These are phyloP conservation scores for Teunomyces atbi DNA, from an alignment of 805 yeast species.

Conservation along the genomic window DNA sequence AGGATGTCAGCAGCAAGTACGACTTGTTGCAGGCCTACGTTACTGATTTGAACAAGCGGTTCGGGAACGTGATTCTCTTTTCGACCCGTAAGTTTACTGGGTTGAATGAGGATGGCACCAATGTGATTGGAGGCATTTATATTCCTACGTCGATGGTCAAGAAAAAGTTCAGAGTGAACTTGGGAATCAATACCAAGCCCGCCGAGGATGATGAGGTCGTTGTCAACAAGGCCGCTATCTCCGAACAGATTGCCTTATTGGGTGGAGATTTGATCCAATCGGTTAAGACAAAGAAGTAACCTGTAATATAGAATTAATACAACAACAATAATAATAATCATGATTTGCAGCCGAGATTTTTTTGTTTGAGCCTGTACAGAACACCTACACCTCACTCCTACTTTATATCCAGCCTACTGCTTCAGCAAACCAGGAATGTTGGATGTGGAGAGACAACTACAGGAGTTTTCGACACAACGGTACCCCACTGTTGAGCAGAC, in stretches of 20 bases:
- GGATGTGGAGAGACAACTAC: conserved; percentile 17
- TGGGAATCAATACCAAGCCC: conserved; percentile 74
- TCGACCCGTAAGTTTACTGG: conserved; percentile 59
- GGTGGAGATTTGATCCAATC: conserved; percentile 61
- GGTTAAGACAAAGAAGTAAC: conserved; percentile 34
- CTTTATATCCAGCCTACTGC: too few species aligned
- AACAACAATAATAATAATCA: conserved; percentile 4
- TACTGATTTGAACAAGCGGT: conserved; percentile 59
- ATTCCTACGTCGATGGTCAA: conserved; percentile 60
- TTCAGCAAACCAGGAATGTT: background rate
- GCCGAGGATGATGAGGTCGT: conserved; percentile 50
- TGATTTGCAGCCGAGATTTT: background rate
- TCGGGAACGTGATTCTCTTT: conserved; percentile 66
- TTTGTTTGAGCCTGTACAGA: background rate
- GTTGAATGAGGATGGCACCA: conserved; percentile 52
- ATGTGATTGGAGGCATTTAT: conserved; percentile 77
- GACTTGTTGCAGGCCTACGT: conserved; percentile 64
- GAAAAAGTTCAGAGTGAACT: conserved; percentile 73
- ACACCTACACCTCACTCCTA: background rate
- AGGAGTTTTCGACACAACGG: conserved; percentile 26
- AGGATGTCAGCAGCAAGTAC: conserved; percentile 44
- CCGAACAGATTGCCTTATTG: conserved; percentile 64
- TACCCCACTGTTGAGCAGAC: conserved; percentile 42
- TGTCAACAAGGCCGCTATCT: conserved; percentile 69
- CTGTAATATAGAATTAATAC: background rate